phyloP scores from a whole-genome alignment of 75 land plant species.

The Isoetes taiwanensis region DNA sequence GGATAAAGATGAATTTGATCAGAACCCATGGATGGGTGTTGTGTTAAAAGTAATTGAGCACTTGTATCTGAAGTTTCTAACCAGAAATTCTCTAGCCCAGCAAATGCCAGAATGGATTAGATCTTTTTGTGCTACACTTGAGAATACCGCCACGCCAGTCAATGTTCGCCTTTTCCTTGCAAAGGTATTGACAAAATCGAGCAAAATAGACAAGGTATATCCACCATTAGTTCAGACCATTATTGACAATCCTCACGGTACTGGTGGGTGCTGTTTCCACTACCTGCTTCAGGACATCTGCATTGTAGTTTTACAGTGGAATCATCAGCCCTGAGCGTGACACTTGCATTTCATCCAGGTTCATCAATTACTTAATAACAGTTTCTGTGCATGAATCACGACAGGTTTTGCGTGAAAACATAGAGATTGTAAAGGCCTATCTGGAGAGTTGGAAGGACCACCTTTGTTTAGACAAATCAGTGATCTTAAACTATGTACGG shows the following conservation, averaged over 20 bases:
- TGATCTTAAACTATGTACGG: conserved; percentile 10
- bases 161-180: conserved; percentile 37
- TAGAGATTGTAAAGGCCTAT: conserved; percentile 28
- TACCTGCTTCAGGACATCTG: conserved; percentile 37
- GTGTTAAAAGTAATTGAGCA: conserved; percentile 23
- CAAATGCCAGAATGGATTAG: conserved; percentile 47
- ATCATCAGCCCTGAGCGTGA: conserved; percentile 20
- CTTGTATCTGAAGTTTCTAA: conserved; percentile 25
- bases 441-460: conserved; percentile 30
- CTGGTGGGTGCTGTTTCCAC: conserved; percentile 33
- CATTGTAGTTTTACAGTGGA: conserved; percentile 32
- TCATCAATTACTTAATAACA: conserved; percentile 26
- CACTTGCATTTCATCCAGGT: conserved; percentile 14
- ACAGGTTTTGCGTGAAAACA: conserved; percentile 32
- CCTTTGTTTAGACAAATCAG: conserved; percentile 16
- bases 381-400: conserved; percentile 28
- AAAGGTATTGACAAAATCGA: conserved; percentile 32
- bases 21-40: conserved; percentile 34
- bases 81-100: neutral
- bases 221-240: conserved; percentile 20
- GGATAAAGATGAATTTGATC: conserved; percentile 45
- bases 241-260: conserved; percentile 22
- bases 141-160: conserved; percentile 26
- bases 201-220: conserved; percentile 24
- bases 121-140: conserved; percentile 28